A percentile compares a stretch with the other conserved stretches of the same genome.
Evolutionary conservation across 2,329 filamentous ascomycete species (phyloP).

Genomic region (Aspergillus nomiae): DNA sequence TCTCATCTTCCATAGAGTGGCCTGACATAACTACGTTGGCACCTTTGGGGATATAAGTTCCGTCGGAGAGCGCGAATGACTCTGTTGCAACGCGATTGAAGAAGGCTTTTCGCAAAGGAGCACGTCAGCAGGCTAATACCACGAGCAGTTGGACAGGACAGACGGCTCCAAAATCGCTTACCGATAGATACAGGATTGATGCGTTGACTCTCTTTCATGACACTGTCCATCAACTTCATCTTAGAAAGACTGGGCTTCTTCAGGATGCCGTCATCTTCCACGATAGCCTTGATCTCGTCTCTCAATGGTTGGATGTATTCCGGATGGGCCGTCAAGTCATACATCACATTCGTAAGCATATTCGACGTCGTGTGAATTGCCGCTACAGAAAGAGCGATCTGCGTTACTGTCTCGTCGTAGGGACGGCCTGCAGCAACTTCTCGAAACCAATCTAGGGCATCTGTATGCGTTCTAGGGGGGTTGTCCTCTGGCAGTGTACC

Average conservation of each 20-base stretch:
- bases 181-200: slow-evolving; percentile 28
- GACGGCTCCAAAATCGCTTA: slow-evolving; percentile 13
- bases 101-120: background rate
- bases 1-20: slow-evolving; percentile 30
- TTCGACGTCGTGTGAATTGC: slow-evolving; percentile 39
- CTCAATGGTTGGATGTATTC: slow-evolving; percentile 55
- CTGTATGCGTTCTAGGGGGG: slow-evolving; percentile 18
- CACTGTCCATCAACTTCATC: slow-evolving; percentile 38
- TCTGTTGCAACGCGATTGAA: slow-evolving; percentile 28
- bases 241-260: slow-evolving; percentile 36
- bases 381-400: slow-evolving; percentile 33
- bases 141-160: no score
- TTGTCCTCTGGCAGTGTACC: slow-evolving; percentile 22
- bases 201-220: slow-evolving; percentile 38
- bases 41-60: slow-evolving; percentile 32
- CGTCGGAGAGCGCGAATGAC: slow-evolving; percentile 31
- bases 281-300: slow-evolving; percentile 51
- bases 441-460: slow-evolving; percentile 34
- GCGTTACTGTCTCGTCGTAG: slow-evolving; percentile 20
- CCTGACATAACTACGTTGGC: slow-evolving; percentile 27
- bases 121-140: background rate
- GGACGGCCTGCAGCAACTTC: slow-evolving; percentile 18
- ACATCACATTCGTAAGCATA: slow-evolving; percentile 52
- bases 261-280: slow-evolving; percentile 44
- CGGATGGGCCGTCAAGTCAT: slow-evolving; percentile 54